Percentiles rank a stretch among this genome's conserved stretches.
phyloP scores from a whole-genome alignment of 495 filamentous ascomycete genomes.

The Podospora didyma region DNA sequence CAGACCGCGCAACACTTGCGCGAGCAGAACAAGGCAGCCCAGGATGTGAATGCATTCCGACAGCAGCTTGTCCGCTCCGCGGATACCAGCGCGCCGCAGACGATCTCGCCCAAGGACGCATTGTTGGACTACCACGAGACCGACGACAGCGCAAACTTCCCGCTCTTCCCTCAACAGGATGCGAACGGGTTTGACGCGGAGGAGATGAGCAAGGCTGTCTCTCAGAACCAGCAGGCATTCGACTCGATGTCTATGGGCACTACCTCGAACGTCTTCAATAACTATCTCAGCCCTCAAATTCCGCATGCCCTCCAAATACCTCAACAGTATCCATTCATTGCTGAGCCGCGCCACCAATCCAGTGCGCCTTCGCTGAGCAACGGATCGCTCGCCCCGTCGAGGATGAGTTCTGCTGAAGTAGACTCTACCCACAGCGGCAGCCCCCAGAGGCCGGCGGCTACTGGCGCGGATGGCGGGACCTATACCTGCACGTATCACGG shows the following conservation, averaged over 20 bases:
- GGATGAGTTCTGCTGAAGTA: constrained; percentile 38
- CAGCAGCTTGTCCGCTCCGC: constrained; percentile 46
- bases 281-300: constrained; percentile 34
- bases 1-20: constrained; percentile 56
- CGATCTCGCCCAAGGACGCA: constrained; percentile 95
- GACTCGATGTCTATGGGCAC: constrained; percentile 43
- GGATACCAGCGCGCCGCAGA: constrained; percentile 61
- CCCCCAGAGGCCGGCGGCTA: constrained; percentile 53
- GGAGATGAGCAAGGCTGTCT: constrained; percentile 24
- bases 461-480: constrained; percentile 74
- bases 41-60: constrained; percentile 50
- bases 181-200: constrained; percentile 26
- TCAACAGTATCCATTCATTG: constrained; percentile 56
- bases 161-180: constrained; percentile 60
- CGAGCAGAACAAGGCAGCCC: constrained; percentile 56
- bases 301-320: constrained; percentile 42
- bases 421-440: constrained; percentile 20
- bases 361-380: constrained; percentile 39
- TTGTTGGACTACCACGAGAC: constrained; percentile 76
- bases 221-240: constrained; percentile 34
- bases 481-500: constrained; percentile 96
- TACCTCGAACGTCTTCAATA: constrained; percentile 24
- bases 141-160: constrained; percentile 62
- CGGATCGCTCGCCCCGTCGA: constrained; percentile 33
- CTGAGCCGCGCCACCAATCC: constrained; percentile 39